phyloP scores from a whole-genome alignment of 1,284 basidiomycete species.

The Waitea zeae region DNA sequence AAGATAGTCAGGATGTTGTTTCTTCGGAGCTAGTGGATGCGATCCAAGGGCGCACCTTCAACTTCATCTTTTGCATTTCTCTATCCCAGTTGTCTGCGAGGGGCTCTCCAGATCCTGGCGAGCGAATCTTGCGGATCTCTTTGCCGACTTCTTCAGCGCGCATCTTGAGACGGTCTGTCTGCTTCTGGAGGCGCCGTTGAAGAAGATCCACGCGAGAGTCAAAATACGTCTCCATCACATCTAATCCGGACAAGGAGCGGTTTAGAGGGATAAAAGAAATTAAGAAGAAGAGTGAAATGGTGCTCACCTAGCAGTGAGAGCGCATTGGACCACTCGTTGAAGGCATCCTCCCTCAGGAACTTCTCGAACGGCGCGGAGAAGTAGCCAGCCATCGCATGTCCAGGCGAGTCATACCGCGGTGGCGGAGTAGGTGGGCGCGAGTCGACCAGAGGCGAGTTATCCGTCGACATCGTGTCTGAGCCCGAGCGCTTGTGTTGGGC shows the following conservation, averaged over 20 bases:
- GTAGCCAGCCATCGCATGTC: too few species aligned
- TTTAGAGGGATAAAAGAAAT: constrained; percentile 7
- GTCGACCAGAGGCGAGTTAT: too few species aligned
- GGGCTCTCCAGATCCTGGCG: constrained; percentile 46
- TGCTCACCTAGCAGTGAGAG: constrained; percentile 57
- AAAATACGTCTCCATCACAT: constrained; percentile 81
- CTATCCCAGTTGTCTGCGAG: constrained; percentile 65
- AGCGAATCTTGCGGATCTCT: constrained; percentile 33
- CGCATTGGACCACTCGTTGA: constrained; percentile 34
- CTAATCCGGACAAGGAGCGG: too few species aligned
- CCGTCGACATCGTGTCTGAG: too few species aligned
- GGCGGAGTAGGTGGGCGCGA: too few species aligned
- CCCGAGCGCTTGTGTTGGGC: too few species aligned
- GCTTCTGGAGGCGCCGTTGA: constrained; percentile 75
- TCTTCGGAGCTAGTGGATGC: constrained; percentile 23
- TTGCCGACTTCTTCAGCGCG: constrained; percentile 51
- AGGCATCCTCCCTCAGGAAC: constrained; percentile 31
- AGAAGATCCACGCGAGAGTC: constrained; percentile 83
- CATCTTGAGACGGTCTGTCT: constrained; percentile 66
- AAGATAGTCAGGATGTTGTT: constrained; percentile 3
- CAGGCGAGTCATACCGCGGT: too few species aligned
- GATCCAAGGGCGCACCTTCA: constrained; percentile 31
- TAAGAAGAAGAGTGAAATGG: not conserved
- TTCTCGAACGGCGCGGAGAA: constrained; percentile 35
- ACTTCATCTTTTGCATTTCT: constrained; percentile 68